A percentile compares a stretch with the other conserved stretches of the same genome.
phyloP scores from a whole-genome alignment of 108 stramenopile genomes.

The Skeletonema marinoi region DNA sequence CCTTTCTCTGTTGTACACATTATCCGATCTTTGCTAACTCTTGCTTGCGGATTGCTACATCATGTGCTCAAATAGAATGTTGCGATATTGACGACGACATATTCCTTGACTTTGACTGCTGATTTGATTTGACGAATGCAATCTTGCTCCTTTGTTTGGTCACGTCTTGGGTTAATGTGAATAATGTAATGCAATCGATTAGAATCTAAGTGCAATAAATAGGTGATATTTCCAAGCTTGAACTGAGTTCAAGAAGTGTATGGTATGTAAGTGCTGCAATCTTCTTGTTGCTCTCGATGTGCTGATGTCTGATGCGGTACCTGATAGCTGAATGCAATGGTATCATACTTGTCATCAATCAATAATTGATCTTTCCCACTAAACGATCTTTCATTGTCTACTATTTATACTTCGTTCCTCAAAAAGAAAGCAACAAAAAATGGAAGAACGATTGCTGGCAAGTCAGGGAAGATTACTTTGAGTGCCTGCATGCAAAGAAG shows the following conservation, averaged over 20 bases:
- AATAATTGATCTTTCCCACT: no score
- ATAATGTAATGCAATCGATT: background rate
- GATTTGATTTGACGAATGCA: background rate
- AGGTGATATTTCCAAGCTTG: no score
- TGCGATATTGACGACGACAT: background rate
- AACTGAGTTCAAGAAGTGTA: no score
- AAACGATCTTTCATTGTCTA: no score
- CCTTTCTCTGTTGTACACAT: no score
- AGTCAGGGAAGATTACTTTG: constrained; percentile 84
- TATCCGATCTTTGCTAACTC: no score
- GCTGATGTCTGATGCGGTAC: no score
- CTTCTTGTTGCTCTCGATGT: no score
- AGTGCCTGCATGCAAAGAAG: constrained; percentile 87
- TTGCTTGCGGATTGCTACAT: background rate
- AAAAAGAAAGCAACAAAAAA: constrained; percentile 22
- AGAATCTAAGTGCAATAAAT: background rate
- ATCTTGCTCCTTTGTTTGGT: background rate
- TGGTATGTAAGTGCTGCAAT: no score
- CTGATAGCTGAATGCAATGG: no score
- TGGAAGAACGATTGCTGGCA: constrained; percentile 54
- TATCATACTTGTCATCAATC: no score
- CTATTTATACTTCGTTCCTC: no score
- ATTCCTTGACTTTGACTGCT: background rate
- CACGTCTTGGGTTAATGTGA: background rate
- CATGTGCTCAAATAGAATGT: background rate